Evolutionary conservation across 2,329 filamentous ascomycete species (phyloP).

Genomic region (Cytospora chrysosperma): DNA sequence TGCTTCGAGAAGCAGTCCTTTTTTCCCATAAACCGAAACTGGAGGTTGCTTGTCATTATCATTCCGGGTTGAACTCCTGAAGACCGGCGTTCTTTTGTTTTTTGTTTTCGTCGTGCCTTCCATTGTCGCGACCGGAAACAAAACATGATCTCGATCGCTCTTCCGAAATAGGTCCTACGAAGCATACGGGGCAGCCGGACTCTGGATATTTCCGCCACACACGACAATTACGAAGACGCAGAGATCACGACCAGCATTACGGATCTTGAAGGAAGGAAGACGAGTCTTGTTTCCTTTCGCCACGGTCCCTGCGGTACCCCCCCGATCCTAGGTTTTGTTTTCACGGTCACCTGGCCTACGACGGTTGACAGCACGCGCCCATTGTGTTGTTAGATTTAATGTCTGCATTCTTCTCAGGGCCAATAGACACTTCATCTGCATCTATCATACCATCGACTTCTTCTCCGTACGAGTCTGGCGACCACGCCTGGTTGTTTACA

Average conservation of each 20-base stretch:
- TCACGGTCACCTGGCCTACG: not conserved
- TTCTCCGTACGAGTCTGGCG: constrained; percentile 5
- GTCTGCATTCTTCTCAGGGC: constrained; percentile 12
- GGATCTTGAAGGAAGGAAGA: not conserved
- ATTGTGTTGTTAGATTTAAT: constrained; percentile 7
- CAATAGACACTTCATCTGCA: constrained; percentile 12
- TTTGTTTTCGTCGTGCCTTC: not conserved
- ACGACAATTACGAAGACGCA: not conserved
- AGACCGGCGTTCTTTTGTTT: not conserved
- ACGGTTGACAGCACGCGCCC: constrained; percentile 4
- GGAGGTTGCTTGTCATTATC: not conserved
- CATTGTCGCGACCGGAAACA: not conserved
- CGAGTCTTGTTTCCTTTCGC: no score
- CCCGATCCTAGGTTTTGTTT: not conserved
- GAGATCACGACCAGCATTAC: not conserved
- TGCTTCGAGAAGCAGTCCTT: not conserved
- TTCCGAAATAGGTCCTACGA: not conserved
- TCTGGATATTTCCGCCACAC: not conserved
- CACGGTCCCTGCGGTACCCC: not conserved
- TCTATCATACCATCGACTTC: constrained; percentile 5
- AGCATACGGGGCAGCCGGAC: not conserved
- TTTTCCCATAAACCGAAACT: not conserved
- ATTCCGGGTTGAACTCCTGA: not conserved
- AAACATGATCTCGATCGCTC: not conserved
- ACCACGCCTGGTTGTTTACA: not conserved